Evolutionary conservation across 192 early-diverging fungal species (phyloP), one percentile per base, ranked within the genome.

Genomic region (Coemansia sp.): DNA sequence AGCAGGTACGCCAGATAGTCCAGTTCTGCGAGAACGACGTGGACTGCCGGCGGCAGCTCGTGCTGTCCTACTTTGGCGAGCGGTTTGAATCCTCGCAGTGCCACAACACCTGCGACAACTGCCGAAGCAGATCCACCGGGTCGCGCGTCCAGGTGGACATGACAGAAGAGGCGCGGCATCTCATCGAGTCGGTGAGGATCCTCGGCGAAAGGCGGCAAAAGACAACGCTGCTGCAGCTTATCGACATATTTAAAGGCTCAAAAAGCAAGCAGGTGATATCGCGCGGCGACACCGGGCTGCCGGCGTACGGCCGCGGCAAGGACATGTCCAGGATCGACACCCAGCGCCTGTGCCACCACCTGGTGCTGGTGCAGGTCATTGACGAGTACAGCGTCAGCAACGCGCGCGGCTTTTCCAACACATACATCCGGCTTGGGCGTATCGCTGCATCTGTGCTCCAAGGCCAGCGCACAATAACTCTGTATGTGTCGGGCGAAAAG

Each of bases 61-160:
- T 98, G 10, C 74, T 98, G 54, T 82, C 79, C 48, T 96, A 98
- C 67, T 98, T 98, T 86, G 91, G 90, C 12, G 94, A 98, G 71
- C 67, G 56, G 2, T 93, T 95, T 67, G 81, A 89, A 32, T 46
- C 60, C 0, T n/a, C 44, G 0, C 44, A 72, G 7, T 98, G 95
- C 75, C 56, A 82, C 49, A 73, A 83, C 31, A 91, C 89, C 0
- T 98, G 95, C 60, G 95, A 98, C 67, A 95, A 95, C 74, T 98
- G 95, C 69, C 60, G 77, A 24, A 61, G 53, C n/a, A 57, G 64
- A 27, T 29, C 33, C 1, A 44, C 69, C 2, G 48, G 49, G 18
- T 44, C 54, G n/a, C 53, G 71, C 21, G 56, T 56, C 9, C 65
- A 77, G 27, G 35, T 58, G 1, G 85, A 92, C 61, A 33, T 90